Base-by-base conservation (phyloP, 2,329 filamentous ascomycete genomes). In the Fusarium robinianum region DNA sequence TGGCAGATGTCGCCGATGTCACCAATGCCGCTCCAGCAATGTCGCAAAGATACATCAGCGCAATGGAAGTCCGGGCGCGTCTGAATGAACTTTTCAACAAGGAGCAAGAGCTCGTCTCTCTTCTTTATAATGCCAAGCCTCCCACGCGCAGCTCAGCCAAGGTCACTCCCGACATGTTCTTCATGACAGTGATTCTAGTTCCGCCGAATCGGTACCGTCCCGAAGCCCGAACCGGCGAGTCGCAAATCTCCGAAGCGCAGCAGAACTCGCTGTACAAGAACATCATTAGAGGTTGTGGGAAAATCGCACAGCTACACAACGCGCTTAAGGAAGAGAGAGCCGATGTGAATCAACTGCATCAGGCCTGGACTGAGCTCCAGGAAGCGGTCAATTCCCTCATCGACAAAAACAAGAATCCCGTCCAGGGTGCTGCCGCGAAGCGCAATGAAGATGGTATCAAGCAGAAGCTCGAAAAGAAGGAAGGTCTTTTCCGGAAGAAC, bases 401-500 rank as follows among this genome's bases (percentile, higher is more conserved):
- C 55, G 94, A 99, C 67, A 83, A 86, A 53, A 87, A 91, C 62
- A 85, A 91, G 51, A 95, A 94, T 61, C 88, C 90, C 3, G 77
- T 90, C 4, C 84, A 87, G 53, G 90, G 90, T 37, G 77, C 83
- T 12, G 88, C 90, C 18, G 88, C 84, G 10, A 85, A 86, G 61
- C 79, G 84, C 42, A 87, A 89, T 39, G 88, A 95, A 50, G 91
- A 96, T 53, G 94, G 95, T 58, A 95, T 99, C 72, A 99, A 99
- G 72, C 94, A 99, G 66, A 87, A 91, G 64, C 78, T 99, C 18
- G 94, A 99, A 72, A 99, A 99, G 77, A 99, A 99, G 72, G 95
- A 99, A 65, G 94, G 94, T 55, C 78, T 99, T 19, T 99, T 99
- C 76, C 81, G 94, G 61, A 97, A 96, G 76, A 96, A 99, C 71